Percentiles rank a stretch among this genome's conserved stretches.
These are phyloP conservation scores for Cercospora zeina DNA, from an alignment of 2,329 filamentous ascomycete species.

Conservation along the genomic window DNA sequence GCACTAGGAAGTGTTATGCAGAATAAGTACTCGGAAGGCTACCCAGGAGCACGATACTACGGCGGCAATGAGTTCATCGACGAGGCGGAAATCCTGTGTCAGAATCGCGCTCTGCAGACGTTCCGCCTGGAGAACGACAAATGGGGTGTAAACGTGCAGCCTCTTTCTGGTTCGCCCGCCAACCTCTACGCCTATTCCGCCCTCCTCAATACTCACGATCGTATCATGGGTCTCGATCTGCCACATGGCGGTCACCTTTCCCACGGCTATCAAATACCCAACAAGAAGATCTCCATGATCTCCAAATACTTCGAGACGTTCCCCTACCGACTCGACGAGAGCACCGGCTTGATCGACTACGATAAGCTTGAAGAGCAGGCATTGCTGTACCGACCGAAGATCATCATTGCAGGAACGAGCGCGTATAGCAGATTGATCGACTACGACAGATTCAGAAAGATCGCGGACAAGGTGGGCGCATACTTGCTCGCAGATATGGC, in stretches of 20 bases:
- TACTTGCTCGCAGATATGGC: conserved; percentile 97
- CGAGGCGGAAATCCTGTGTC: conserved; percentile 90
- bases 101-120: conserved; percentile 85
- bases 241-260: conserved; percentile 92
- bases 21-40: conserved; percentile 99
- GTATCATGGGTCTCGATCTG: conserved; percentile 94
- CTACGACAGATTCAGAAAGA: conserved; percentile 87
- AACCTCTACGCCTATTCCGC: conserved; percentile 99
- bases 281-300: conserved; percentile 97
- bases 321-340: conserved; percentile 87
- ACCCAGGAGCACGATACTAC: conserved; percentile 97
- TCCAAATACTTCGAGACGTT: conserved; percentile 99
- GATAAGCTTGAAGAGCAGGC: conserved; percentile 85
- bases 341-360: conserved; percentile 94
- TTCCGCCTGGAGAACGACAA: conserved; percentile 83
- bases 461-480: conserved; percentile 78
- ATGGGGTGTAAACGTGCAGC: conserved; percentile 99
- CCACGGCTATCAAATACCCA: conserved; percentile 96
- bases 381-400: conserved; percentile 87
- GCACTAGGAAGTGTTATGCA: conserved; percentile 93
- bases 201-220: conserved; percentile 91
- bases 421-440: conserved; percentile 96
- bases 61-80: conserved; percentile 99
- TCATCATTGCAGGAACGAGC: conserved; percentile 90
- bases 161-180: conserved; percentile 72